A percentile compares a stretch with the other conserved stretches of the same genome.
phyloP scores from a whole-genome alignment of 169 alveolate genomes.

The Eimeria maxima region DNA sequence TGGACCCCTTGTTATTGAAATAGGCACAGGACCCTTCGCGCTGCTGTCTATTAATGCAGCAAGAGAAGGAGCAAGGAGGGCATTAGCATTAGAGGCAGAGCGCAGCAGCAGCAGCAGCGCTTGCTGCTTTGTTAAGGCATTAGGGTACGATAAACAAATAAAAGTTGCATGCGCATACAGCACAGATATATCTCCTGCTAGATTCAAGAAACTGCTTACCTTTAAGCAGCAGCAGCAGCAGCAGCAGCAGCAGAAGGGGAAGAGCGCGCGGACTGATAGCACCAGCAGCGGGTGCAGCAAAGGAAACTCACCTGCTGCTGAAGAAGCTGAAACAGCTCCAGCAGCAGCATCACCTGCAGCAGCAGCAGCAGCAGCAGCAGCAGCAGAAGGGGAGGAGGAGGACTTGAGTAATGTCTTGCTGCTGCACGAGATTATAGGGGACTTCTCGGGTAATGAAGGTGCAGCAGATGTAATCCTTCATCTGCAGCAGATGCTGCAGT shows the following conservation, averaged over 20 bases:
- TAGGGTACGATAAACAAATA: constrained; percentile 27
- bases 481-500: background rate
- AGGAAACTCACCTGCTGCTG: background rate
- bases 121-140: constrained; percentile 13
- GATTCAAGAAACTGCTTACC: background rate
- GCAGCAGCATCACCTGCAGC: background rate
- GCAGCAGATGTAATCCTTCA: constrained; percentile 80
- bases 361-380: background rate
- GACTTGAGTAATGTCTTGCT: constrained; percentile 17
- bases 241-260: constrained; percentile 33
- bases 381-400: background rate
- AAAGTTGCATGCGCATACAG: constrained; percentile 50
- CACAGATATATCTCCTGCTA: constrained; percentile 30
- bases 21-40: constrained; percentile 84
- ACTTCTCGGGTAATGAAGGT: constrained; percentile 84
- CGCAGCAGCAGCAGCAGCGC: constrained; percentile 61
- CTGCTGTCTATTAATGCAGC: constrained; percentile 82
- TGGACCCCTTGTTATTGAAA: constrained; percentile 72
- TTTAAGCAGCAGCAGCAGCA: background rate
- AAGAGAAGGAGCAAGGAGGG: constrained; percentile 75
- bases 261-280: no score
- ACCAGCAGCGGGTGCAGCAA: background rate
- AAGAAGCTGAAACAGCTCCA: background rate
- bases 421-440: constrained; percentile 83
- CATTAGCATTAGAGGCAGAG: constrained; percentile 73